Percentiles rank a stretch among this genome's conserved stretches.
Conservation (phyloP, 2,329 filamentous ascomycete genomes). For the Pestalotiopsis sp. region DNA sequence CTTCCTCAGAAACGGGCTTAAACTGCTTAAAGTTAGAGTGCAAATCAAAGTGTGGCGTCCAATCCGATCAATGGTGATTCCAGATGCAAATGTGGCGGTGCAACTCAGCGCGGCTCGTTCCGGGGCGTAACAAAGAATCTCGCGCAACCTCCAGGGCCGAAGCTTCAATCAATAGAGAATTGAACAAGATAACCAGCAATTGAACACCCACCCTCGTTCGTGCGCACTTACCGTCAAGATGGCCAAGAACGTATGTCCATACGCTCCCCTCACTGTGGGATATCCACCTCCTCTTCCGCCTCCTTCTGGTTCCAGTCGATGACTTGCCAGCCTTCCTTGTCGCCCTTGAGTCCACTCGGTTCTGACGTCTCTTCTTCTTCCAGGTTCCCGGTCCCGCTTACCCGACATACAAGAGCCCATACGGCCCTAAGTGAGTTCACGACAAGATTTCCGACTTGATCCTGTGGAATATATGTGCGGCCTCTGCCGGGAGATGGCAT, state of each 20-base stretch:
- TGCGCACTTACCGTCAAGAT: slow-evolving; percentile 25
- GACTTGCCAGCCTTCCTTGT: neutral
- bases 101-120: slow-evolving; percentile 22
- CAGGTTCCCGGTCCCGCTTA: slow-evolving; percentile 47
- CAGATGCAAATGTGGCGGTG: slow-evolving; percentile 7
- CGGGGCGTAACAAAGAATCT: slow-evolving; percentile 27
- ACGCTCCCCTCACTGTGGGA: neutral
- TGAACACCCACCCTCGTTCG: slow-evolving; percentile 19
- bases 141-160: slow-evolving; percentile 26
- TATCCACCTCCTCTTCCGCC: slow-evolving; percentile 1
- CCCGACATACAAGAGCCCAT: slow-evolving; percentile 60
- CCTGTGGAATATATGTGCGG: slow-evolving; percentile 9
- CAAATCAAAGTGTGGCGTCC: neutral
- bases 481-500: slow-evolving; percentile 8
- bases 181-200: slow-evolving; percentile 19
- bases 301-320: slow-evolving; percentile 3
- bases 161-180: slow-evolving; percentile 9
- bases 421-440: slow-evolving; percentile 65
- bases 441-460: neutral
- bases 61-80: neutral
- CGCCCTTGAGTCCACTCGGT: slow-evolving; percentile 11
- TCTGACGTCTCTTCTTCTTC: slow-evolving; percentile 9
- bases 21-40: neutral
- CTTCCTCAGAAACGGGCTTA: neutral
- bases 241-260: slow-evolving; percentile 26